Evolutionary conservation across 1,284 basidiomycete species (phyloP), one percentile per base, ranked within the genome.

Genomic region (Agaricales sp.): DNA sequence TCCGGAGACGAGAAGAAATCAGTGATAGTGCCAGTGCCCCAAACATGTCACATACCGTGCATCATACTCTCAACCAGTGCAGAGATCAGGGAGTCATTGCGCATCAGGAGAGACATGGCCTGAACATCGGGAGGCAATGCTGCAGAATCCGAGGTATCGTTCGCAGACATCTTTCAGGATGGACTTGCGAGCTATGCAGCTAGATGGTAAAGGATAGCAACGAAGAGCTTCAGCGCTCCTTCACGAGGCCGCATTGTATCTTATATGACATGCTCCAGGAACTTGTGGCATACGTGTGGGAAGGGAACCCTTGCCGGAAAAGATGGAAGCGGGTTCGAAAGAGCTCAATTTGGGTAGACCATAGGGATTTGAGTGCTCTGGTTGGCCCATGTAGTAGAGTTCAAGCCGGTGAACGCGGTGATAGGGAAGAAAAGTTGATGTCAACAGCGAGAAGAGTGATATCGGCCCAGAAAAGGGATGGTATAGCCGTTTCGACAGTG

Each of bases 281-380:
- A n/a, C n/a, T n/a, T n/a, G n/a, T n/a, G n/a, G n/a, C n/a, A n/a
- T n/a, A n/a, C n/a, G n/a, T n/a, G n/a, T n/a, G n/a, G n/a, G n/a
- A n/a, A n/a, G n/a, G n/a, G n/a, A n/a, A n/a, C n/a, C n/a, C n/a
- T n/a, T n/a, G n/a, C n/a, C 16, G 58, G 58, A 3, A 50, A 54
- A 2, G 51, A 52, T 1, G 52, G 55, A 25, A 53, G 57, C 18
- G 46, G 49, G 23, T 50, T 43, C 18, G 53, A 52, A 3, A 4
- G n/a, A n/a, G n/a, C n/a, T n/a, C n/a, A n/a, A n/a, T n/a, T n/a
- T n/a, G n/a, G n/a, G n/a, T n/a, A n/a, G n/a, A n/a, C n/a, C n/a
- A n/a, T n/a, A n/a, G n/a, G n/a, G n/a, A n/a, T n/a, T n/a, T n/a
- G n/a, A n/a, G n/a, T n/a, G n/a, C n/a, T n/a, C n/a, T n/a, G n/a